Conservation (phyloP, 2,329 filamentous ascomycete species). For the Laburnicola sp. region DNA sequence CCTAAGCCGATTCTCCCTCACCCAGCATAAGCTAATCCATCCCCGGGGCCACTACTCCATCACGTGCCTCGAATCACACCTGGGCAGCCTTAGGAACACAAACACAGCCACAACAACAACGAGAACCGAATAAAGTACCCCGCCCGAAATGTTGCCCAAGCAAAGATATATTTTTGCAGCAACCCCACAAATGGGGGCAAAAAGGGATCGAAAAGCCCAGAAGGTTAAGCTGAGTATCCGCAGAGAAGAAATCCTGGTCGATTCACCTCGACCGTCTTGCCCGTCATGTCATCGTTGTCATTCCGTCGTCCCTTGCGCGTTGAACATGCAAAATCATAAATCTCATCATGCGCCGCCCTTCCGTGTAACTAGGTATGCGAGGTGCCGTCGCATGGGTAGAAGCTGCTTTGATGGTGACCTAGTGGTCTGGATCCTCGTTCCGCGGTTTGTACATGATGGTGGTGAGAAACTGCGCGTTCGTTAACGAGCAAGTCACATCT, state of each 20-base stretch:
- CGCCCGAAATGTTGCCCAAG: neutral
- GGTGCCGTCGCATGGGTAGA: neutral
- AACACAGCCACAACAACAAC: neutral
- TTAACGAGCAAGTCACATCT: slow-evolving; percentile 14
- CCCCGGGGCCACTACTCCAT: too few relatives aligned
- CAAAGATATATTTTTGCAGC: neutral
- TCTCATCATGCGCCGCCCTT: neutral
- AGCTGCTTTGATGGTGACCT: neutral
- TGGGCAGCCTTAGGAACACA: too few relatives aligned
- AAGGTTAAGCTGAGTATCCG: neutral
- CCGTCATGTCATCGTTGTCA: neutral
- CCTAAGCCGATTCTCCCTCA: too few relatives aligned
- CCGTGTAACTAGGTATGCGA: neutral
- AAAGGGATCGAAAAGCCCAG: neutral
- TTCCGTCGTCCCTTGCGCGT: neutral
- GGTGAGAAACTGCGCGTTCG: slow-evolving; percentile 75
- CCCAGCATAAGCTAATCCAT: too few relatives aligned
- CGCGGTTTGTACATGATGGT: slow-evolving; percentile 98
- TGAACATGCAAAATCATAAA: neutral
- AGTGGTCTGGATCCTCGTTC: slow-evolving; percentile 43
- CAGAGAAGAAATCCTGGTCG: neutral
- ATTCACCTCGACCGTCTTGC: neutral
- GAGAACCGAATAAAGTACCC: neutral
- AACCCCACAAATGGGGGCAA: neutral
- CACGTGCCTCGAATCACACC: too few relatives aligned